These are phyloP conservation scores for Blastobotrys malaysiensis DNA, from an alignment of 1,139 yeast genomes.

Conservation along the genomic window DNA sequence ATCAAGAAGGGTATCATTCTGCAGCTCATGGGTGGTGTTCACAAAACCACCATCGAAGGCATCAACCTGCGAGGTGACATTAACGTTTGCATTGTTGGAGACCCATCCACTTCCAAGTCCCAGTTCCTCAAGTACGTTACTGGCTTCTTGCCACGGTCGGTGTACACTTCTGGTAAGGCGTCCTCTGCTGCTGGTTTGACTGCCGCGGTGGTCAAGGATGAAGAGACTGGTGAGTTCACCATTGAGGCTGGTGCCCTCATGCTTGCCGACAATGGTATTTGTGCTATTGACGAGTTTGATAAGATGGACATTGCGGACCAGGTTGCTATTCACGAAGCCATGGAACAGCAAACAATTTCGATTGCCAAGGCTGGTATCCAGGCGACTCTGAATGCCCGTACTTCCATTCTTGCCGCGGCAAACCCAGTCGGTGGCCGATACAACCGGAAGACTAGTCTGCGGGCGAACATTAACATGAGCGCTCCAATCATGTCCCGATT, in stretches of 20 bases:
- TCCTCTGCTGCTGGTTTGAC: slow-evolving; percentile 98
- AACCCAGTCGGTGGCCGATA: slow-evolving; percentile 96
- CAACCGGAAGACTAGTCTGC: slow-evolving; percentile 74
- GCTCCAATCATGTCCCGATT: slow-evolving; percentile 99
- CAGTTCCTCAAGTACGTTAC: slow-evolving; percentile 93
- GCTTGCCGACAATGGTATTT: slow-evolving; percentile 98
- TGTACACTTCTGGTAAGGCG: slow-evolving; percentile 97
- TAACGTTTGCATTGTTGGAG: slow-evolving; percentile 95
- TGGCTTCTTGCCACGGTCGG: slow-evolving; percentile 87
- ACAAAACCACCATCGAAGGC: slow-evolving; percentile 90
- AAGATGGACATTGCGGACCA: slow-evolving; percentile 96
- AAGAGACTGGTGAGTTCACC: slow-evolving; percentile 95
- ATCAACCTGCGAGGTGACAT: slow-evolving; percentile 95
- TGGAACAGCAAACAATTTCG: slow-evolving; percentile 98
- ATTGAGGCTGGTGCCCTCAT: slow-evolving; percentile 98
- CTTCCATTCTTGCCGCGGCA: slow-evolving; percentile 95
- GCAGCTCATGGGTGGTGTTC: slow-evolving; percentile 94
- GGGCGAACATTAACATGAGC: slow-evolving; percentile 93
- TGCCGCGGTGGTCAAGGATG: slow-evolving; percentile 96
- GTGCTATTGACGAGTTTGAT: slow-evolving; percentile 98
- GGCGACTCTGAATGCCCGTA: slow-evolving; percentile 93
- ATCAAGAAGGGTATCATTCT: slow-evolving; percentile 87
- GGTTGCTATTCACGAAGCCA: slow-evolving; percentile 98
- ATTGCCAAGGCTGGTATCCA: slow-evolving; percentile 98
- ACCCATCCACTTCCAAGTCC: slow-evolving; percentile 96